Percentiles rank a stretch among this genome's conserved stretches.
Conservation (phyloP, 2,329 filamentous ascomycete genomes). For the Botryosphaeria dothidea region DNA sequence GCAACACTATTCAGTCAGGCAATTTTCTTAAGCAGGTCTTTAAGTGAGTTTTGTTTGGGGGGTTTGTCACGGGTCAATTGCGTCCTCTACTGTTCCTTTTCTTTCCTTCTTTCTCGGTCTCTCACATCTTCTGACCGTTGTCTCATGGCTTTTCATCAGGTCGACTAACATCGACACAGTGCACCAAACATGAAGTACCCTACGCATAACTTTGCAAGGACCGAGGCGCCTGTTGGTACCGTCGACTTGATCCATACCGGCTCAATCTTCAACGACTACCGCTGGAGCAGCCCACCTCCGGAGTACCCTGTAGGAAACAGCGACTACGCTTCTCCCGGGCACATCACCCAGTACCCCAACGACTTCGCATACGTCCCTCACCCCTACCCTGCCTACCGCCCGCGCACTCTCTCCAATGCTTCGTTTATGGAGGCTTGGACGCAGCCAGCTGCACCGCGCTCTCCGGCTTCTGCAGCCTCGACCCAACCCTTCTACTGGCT, state of each 20-base stretch:
- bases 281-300: conserved; percentile 15
- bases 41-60: conserved; percentile 12
- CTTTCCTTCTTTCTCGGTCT: background rate
- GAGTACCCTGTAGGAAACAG: conserved; percentile 32
- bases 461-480: conserved; percentile 37
- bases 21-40: conserved; percentile 14
- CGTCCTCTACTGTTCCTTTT: background rate
- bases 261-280: conserved; percentile 11
- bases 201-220: background rate
- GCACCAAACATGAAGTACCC: conserved; percentile 8
- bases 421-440: conserved; percentile 32
- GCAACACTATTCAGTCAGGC: conserved; percentile 7
- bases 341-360: conserved; percentile 20
- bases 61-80: background rate
- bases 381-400: conserved; percentile 25
- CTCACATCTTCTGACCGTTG: no score
- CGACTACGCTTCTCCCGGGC: conserved; percentile 30
- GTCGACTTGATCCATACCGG: background rate
- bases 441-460: conserved; percentile 22
- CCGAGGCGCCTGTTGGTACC: background rate
- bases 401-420: conserved; percentile 39
- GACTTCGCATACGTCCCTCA: conserved; percentile 17
- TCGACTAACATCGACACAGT: background rate
- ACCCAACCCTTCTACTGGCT: conserved; percentile 23
- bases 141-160: no score